These are phyloP conservation scores for Pholiota molesta DNA, from an alignment of 768 basidiomycete species.

Conservation along the genomic window DNA sequence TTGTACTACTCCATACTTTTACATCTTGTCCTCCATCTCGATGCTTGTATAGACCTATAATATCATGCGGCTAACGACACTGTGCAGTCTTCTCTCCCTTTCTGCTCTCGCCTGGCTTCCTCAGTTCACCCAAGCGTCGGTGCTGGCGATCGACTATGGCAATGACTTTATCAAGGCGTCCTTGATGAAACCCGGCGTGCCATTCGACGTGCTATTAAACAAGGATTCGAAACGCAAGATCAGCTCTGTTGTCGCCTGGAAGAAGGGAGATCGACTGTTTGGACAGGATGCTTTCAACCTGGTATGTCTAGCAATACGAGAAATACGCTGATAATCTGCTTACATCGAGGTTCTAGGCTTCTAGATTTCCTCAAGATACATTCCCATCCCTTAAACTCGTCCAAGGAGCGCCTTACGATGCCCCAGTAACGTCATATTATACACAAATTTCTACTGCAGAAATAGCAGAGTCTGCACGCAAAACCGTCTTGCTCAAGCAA, in stretches of 20 bases:
- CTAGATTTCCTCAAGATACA: conserved; percentile 87
- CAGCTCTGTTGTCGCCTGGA: conserved; percentile 88
- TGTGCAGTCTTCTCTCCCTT: conserved; percentile 33
- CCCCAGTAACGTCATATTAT: conserved; percentile 61
- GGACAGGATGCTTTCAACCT: conserved; percentile 87
- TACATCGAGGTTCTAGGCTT: conserved; percentile 57
- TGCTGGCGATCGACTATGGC: conserved; percentile 98
- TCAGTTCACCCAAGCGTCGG: conserved; percentile 60
- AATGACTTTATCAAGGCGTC: conserved; percentile 97
- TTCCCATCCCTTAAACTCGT: conserved; percentile 87
- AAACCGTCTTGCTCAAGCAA: conserved; percentile 61
- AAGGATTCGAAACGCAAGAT: conserved; percentile 98
- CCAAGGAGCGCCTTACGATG: conserved; percentile 68
- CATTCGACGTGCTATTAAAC: conserved; percentile 95
- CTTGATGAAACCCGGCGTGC: conserved; percentile 89
- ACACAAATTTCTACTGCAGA: conserved; percentile 57
- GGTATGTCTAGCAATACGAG: conserved; percentile 50
- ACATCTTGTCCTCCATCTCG: conserved; percentile 13
- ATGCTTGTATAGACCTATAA: conserved; percentile 27
- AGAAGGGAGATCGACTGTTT: conserved; percentile 87
- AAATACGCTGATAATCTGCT: conserved; percentile 2
- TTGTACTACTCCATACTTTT: not conserved
- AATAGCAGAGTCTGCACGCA: conserved; percentile 55
- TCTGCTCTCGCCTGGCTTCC: conserved; percentile 40
- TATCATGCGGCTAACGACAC: conserved; percentile 42